phyloP scores from a whole-genome alignment of 345 rosid species.

The Nephelium lappaceum region DNA sequence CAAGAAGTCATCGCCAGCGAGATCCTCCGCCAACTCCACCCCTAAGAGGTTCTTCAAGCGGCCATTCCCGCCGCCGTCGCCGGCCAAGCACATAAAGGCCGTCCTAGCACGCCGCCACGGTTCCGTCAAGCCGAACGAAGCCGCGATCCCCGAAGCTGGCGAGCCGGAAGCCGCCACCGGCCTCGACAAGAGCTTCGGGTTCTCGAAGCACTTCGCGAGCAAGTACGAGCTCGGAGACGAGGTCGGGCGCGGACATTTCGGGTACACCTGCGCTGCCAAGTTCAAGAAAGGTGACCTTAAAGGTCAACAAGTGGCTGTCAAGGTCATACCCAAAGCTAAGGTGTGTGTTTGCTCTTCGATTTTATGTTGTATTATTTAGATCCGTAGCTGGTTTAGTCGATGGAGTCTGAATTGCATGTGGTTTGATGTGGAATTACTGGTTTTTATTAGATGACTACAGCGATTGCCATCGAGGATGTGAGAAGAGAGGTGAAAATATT shows the following conservation, averaged over 20 bases:
- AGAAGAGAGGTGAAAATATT: slow-evolving; percentile 95
- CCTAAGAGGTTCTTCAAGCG: slow-evolving; percentile 73
- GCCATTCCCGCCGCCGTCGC: slow-evolving; percentile 93
- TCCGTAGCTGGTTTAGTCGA: slow-evolving; percentile 19
- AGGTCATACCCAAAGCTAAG: slow-evolving; percentile 92
- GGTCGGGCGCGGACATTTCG: slow-evolving; percentile 96
- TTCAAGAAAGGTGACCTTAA: slow-evolving; percentile 90
- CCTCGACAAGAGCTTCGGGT: slow-evolving; percentile 86
- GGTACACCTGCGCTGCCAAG: slow-evolving; percentile 89
- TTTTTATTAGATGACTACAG: slow-evolving; percentile 87
- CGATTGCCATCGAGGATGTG: slow-evolving; percentile 97
- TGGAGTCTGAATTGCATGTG: neutral
- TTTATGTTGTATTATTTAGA: slow-evolving; percentile 22
- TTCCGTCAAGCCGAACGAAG: slow-evolving; percentile 58
- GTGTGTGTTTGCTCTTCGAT: slow-evolving; percentile 25
- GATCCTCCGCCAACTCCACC: slow-evolving; percentile 77
- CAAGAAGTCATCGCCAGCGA: slow-evolving; percentile 70
- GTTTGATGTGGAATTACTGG: neutral
- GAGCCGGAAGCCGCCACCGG: slow-evolving; percentile 55
- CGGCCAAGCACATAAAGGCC: slow-evolving; percentile 90
- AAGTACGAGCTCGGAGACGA: slow-evolving; percentile 88
- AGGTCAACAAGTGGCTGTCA: slow-evolving; percentile 92
- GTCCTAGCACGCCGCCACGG: slow-evolving; percentile 73
- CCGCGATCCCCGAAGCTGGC: slow-evolving; percentile 69
- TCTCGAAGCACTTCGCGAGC: slow-evolving; percentile 69